Evolutionary conservation across 2,329 filamentous ascomycete species (phyloP), one percentile per base, ranked within the genome.

Genomic region (Fusarium ambrosium): DNA sequence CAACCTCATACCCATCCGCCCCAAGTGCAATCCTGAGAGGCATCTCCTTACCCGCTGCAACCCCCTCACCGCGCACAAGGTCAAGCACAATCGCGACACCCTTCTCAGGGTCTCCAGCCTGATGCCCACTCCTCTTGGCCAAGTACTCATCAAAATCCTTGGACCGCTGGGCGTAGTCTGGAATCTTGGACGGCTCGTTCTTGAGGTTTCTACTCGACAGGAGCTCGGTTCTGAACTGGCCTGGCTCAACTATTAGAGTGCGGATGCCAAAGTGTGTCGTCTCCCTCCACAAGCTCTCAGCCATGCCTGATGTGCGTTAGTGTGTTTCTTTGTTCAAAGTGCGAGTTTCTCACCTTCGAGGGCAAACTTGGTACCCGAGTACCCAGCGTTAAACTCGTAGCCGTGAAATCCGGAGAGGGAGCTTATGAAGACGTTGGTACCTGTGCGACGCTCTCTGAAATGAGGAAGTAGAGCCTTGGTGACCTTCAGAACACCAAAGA

Each of bases 1-100:
- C n/a, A 64, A 75, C 14, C 14, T 72, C 77, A 10, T 81, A 68
- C 0, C 77, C 73, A 66, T 83, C 82, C 7, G 74, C 77, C 2
- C 82, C 82, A 4, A 84, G 64, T 10, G 80, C 76, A 1, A 83
- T 67, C 2, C 81, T 75, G 8, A 79, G 66, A 0, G 78, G 71
- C 4, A 68, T 29, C 4, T 3, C 22, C 18, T 16, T 63, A 1
- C 51, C 63, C 14, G 56, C 4, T 8, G 68, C 37, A 4, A 41
- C 62, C 0, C 68, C 68, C 16, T 68, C 68, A 10, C 62, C 13
- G 14, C 58, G 66, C 6, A 71, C 63, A 3, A 71, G 20, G 37
- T 71, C 68, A 2, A 71, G 18, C 1, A 71, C 53, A 29, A 71
- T 14, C 5, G 36, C 4, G 14, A 71, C 63, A 16, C 66, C 66